Base-by-base conservation (phyloP, 1,284 basidiomycete genomes). In the Xanthoconium separans region DNA sequence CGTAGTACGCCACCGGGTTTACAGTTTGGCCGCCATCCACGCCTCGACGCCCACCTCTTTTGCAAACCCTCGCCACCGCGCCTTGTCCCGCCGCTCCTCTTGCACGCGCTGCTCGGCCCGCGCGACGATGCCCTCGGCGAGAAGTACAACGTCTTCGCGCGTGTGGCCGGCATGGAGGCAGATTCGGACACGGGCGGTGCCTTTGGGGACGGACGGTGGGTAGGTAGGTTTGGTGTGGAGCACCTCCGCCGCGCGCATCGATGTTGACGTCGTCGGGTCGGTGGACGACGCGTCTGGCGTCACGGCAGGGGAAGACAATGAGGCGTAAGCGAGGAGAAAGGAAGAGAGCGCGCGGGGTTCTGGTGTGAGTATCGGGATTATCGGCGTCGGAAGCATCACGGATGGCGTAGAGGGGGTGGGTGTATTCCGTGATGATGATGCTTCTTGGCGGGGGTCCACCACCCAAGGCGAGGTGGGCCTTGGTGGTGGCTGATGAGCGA, bases 131-230 rank as follows among this genome's bases (percentile, higher is more conserved):
- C 76, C 80, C 3, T 67, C 55, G 0, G 83, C 77, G 18, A 93
- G 70, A 24, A 68, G 65, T 43, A 84, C 79, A 1, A 95, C 77
- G 39, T 95, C 85, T 47, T 76, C 76, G 27, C 60, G 64, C 29
- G 84, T 84, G 59, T 94, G 92, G 2, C 78, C 80, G 0, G 91
- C 83, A 68, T 94, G 92, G 37, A 95, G 66, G 70, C 93, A 96
- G 20, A 95, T 81, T 0, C 93, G 74, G 7, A 95, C 84, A n/a
- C 93, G 81, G 50, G 93, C 89, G 53, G 81, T 79, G 12, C 90
- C 92, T 57, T 85, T 86, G 0, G 93, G 90, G 0, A 95, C 93
- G 0, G 91, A 95, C 0, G 90, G 91, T 76, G 84, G 87, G 18
- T 84, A 86, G 51, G 95, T 94, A 0, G 92, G 87, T 4, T 91